Evolutionary conservation across 1,139 yeast genomes (phyloP).

Genomic region (Taphrina pruni): DNA sequence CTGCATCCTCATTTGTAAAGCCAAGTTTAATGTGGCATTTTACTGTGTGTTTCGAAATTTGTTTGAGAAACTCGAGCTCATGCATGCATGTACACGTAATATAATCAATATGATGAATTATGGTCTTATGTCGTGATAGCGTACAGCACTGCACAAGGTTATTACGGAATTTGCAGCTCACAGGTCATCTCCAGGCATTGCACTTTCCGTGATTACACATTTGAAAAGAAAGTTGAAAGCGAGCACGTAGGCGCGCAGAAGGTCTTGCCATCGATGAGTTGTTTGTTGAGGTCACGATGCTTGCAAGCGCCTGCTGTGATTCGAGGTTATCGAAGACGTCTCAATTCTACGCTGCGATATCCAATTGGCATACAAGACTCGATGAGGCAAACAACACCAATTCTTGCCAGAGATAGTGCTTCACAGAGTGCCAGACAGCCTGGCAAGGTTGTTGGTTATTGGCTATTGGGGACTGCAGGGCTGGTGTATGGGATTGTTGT

Average conservation of each 20-base stretch:
- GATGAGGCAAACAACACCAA: not conserved
- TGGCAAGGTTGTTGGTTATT: conserved; percentile 67
- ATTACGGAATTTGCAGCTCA: not conserved
- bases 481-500: conserved; percentile 93
- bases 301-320: not conserved
- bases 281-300: not conserved
- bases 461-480: conserved; percentile 89
- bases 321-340: not conserved
- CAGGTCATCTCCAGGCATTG: not conserved
- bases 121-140: too few relatives aligned
- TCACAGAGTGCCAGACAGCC: conserved; percentile 20
- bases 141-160: not conserved
- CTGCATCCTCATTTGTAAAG: not conserved
- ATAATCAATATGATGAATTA: not conserved
- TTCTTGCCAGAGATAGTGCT: not conserved
- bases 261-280: not conserved
- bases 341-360: not conserved
- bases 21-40: not conserved
- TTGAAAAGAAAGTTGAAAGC: too few relatives aligned
- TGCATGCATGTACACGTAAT: conserved; percentile 7
- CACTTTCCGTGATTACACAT: too few relatives aligned
- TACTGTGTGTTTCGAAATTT: not conserved
- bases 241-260: too few relatives aligned
- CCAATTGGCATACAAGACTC: not conserved
- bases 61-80: not conserved